Evolutionary conservation across 768 basidiomycete species (phyloP).

Genomic region (Panaeolus papilionaceus): DNA sequence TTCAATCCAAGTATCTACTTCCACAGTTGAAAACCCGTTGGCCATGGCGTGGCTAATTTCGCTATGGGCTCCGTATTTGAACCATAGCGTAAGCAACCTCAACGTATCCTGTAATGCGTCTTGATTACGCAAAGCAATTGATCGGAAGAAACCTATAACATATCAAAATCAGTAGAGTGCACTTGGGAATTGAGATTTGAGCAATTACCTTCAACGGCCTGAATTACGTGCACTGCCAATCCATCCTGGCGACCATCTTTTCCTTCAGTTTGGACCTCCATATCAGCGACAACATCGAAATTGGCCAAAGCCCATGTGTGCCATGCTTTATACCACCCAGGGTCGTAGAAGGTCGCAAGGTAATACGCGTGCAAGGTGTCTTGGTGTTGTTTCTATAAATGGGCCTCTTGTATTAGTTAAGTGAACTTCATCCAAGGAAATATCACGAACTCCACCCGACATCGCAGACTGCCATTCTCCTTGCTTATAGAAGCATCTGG

Average conservation of each 20-base stretch:
- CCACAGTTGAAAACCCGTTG: constrained; percentile 85
- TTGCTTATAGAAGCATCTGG: constrained; percentile 95
- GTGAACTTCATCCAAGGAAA: neutral
- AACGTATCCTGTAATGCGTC: constrained; percentile 95
- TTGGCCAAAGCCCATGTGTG: constrained; percentile 98
- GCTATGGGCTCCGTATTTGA: constrained; percentile 92
- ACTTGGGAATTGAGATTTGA: neutral
- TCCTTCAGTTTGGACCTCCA: constrained; percentile 71
- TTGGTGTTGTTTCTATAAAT: constrained; percentile 70
- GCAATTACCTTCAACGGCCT: constrained; percentile 84
- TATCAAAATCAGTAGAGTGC: constrained; percentile 15
- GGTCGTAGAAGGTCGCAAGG: constrained; percentile 89
- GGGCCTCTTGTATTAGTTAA: neutral
- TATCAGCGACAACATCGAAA: constrained; percentile 87
- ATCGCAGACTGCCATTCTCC: constrained; percentile 93
- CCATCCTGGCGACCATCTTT: constrained; percentile 64
- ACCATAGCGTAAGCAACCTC: constrained; percentile 94
- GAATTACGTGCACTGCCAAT: constrained; percentile 85
- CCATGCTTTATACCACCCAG: constrained; percentile 99
- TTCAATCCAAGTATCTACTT: constrained; percentile 98
- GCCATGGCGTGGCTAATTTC: constrained; percentile 91
- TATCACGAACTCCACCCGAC: constrained; percentile 1
- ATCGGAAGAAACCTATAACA: constrained; percentile 87
- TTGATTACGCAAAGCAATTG: constrained; percentile 87
- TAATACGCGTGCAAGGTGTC: constrained; percentile 87